Conservation (phyloP, 1,284 basidiomycete species). For the Phylloboletellus chloephorus region DNA sequence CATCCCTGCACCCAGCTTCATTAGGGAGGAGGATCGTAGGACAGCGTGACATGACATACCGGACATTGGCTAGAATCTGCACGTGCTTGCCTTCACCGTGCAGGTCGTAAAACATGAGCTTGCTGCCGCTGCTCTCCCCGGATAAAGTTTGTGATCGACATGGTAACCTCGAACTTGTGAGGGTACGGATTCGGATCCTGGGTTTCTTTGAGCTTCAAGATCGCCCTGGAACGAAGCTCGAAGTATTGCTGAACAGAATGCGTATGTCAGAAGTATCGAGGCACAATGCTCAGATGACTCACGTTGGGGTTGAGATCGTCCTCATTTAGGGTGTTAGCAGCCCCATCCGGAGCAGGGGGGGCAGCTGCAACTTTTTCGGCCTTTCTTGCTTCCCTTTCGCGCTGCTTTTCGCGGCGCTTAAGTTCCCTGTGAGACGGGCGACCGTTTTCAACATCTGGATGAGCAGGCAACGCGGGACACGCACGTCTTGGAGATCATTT, state of each 20-base stretch:
- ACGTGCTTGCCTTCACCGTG: slow-evolving; percentile 91
- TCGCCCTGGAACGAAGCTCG: slow-evolving; percentile 85
- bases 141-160: slow-evolving; percentile 78
- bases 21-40: background rate
- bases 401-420: slow-evolving; percentile 84
- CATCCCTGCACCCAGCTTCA: slow-evolving; percentile 48
- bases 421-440: slow-evolving; percentile 60
- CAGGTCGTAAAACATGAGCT: slow-evolving; percentile 94
- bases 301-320: slow-evolving; percentile 83
- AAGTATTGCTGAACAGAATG: slow-evolving; percentile 81
- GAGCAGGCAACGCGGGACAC: slow-evolving; percentile 31
- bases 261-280: background rate
- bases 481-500: slow-evolving; percentile 92
- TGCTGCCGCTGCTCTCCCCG: slow-evolving; percentile 64
- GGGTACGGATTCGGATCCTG: slow-evolving; percentile 93
- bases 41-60: slow-evolving; percentile 48
- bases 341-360: slow-evolving; percentile 32
- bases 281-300: slow-evolving; percentile 29
- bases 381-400: slow-evolving; percentile 82
- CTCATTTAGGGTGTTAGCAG: slow-evolving; percentile 48
- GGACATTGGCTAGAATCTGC: slow-evolving; percentile 91
- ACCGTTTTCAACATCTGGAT: slow-evolving; percentile 26
- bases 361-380: slow-evolving; percentile 67
- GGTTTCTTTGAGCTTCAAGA: slow-evolving; percentile 81
- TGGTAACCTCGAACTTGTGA: slow-evolving; percentile 95